Conservation (phyloP, 306 rosid species). For the Rosa multiflora region DNA sequence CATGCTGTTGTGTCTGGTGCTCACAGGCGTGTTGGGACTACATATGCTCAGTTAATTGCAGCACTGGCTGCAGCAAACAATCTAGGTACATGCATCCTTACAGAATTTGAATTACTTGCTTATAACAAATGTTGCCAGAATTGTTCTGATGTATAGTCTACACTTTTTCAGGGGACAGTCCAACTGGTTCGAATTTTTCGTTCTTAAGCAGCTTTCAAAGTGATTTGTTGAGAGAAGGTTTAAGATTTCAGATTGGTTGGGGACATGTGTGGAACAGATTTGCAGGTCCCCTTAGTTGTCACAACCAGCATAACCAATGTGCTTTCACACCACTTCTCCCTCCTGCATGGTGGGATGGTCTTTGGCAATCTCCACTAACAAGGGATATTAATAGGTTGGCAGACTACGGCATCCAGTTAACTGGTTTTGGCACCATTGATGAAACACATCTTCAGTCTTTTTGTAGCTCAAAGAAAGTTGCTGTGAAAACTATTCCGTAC, state of each 20-base stretch:
- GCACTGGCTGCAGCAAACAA: constrained; percentile 78
- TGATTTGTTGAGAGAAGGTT: constrained; percentile 65
- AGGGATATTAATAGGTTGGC: constrained; percentile 63
- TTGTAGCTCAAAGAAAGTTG: constrained; percentile 64
- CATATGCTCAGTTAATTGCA: constrained; percentile 93
- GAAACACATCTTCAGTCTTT: constrained; percentile 44
- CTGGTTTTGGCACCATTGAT: constrained; percentile 63
- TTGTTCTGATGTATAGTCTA: neutral
- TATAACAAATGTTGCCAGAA: neutral
- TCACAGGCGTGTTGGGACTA: constrained; percentile 91
- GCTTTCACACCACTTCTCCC: constrained; percentile 90
- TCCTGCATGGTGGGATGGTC: constrained; percentile 93
- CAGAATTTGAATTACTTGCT: neutral
- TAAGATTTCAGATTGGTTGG: constrained; percentile 91
- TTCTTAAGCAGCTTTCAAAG: constrained; percentile 87
- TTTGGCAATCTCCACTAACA: constrained; percentile 87
- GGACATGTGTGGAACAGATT: constrained; percentile 98
- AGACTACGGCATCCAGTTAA: constrained; percentile 56
- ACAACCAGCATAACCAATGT: constrained; percentile 66
- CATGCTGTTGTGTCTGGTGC: constrained; percentile 86
- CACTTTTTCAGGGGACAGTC: constrained; percentile 47
- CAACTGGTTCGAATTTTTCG: constrained; percentile 53
- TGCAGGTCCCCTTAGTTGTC: constrained; percentile 83
- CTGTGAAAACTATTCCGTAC: constrained; percentile 56
- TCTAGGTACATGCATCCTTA: constrained; percentile 46